Evolutionary conservation across 176 grass and related monocot genomes (phyloP).

Genomic region (Raddia distichophylla): DNA sequence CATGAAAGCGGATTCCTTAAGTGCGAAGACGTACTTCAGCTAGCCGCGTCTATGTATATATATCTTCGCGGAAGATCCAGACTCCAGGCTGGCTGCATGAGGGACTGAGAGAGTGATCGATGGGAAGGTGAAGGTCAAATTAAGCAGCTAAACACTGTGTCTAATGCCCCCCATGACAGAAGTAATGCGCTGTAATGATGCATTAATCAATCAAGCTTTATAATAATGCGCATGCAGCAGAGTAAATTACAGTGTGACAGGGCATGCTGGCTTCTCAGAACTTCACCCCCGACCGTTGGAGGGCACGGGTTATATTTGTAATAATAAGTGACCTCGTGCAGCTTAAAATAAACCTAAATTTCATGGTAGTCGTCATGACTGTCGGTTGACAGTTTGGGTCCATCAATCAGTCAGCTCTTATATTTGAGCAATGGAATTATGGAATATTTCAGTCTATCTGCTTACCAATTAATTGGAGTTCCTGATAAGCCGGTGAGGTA

Average conservation of each 20-base stretch:
- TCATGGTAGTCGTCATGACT: not conserved
- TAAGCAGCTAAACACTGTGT: not conserved
- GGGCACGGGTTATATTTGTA: not conserved
- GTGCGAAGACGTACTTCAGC: no score
- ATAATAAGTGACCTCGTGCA: not conserved
- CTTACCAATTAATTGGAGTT: not conserved
- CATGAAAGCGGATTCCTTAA: not conserved
- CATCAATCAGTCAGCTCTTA: no score
- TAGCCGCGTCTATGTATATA: no score
- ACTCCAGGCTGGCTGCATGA: not conserved
- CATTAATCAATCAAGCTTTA: not conserved
- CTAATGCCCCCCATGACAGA: not conserved
- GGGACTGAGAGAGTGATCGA: not conserved
- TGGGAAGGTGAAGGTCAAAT: conserved; percentile 25
- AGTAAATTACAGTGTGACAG: not conserved
- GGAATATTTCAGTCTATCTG: not conserved
- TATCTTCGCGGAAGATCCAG: not conserved
- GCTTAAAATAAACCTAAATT: not conserved
- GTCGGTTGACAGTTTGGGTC: not conserved
- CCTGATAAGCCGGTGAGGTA: not conserved
- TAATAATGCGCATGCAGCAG: not conserved
- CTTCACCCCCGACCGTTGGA: conserved; percentile 30
- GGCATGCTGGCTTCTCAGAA: conserved; percentile 30
- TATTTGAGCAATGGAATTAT: not conserved
- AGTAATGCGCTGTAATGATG: not conserved